phyloP scores from a whole-genome alignment of 768 basidiomycete genomes.

The Rhizopogon vinicolor region DNA sequence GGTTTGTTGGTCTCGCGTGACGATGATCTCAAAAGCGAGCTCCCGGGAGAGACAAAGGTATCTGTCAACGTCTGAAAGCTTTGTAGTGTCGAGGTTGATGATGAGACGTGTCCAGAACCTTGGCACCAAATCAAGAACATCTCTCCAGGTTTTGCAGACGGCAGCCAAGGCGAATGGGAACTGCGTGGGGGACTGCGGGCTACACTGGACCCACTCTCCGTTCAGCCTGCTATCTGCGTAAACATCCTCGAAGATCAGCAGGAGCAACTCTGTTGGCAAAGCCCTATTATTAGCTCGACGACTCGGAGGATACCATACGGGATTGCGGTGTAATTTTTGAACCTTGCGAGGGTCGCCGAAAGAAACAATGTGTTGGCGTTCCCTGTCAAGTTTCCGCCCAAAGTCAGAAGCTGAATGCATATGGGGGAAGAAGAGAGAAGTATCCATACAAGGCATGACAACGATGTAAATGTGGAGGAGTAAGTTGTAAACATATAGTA shows the following conservation, averaged over 20 bases:
- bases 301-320: background rate
- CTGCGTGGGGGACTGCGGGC: background rate
- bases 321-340: background rate
- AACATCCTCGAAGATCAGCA: background rate
- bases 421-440: background rate
- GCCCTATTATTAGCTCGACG: background rate
- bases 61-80: background rate
- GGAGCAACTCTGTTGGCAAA: background rate
- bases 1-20: background rate
- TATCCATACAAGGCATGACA: background rate
- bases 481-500: no score
- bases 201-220: background rate
- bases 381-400: background rate
- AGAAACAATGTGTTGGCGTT: background rate
- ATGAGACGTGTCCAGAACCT: conserved; percentile 7
- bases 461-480: no score
- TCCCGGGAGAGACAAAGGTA: conserved; percentile 4
- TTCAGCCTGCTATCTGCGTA: background rate
- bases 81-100: conserved; percentile 4
- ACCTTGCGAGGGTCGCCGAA: background rate
- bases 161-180: conserved; percentile 6
- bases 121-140: conserved; percentile 1
- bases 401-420: background rate
- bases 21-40: conserved; percentile 2
- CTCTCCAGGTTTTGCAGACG: conserved; percentile 4